Evolutionary conservation across 306 rosid genomes (phyloP).

Genomic region (Pyrus bretschneideri): DNA sequence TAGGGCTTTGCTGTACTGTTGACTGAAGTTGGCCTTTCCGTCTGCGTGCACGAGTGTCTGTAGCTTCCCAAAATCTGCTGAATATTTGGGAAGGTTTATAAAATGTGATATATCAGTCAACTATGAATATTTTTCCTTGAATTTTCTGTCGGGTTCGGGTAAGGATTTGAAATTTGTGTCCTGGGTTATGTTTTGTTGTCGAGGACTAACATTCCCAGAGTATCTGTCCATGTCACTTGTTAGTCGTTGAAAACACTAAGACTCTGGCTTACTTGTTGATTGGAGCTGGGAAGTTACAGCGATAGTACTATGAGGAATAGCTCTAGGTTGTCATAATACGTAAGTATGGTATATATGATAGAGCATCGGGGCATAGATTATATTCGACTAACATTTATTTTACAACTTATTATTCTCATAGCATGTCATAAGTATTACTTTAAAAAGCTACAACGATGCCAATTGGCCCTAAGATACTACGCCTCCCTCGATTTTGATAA

Average conservation of each 20-base stretch:
- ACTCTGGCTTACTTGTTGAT: neutral
- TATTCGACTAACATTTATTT: too few relatives aligned
- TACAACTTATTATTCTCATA: too few relatives aligned
- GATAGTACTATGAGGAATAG: neutral
- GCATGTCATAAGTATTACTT: too few relatives aligned
- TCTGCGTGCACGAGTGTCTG: neutral
- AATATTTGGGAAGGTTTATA: neutral
- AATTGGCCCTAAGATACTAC: conserved; percentile 10
- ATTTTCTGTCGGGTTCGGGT: neutral
- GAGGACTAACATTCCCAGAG: neutral
- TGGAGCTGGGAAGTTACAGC: neutral
- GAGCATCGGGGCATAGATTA: too few relatives aligned
- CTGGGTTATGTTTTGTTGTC: too few relatives aligned
- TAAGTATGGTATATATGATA: too few relatives aligned
- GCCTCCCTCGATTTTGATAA: conserved; percentile 24
- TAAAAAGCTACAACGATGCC: too few relatives aligned
- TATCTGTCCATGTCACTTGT: neutral
- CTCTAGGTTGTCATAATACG: too few relatives aligned
- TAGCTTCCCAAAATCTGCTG: neutral
- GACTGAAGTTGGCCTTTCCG: neutral
- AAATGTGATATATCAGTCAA: neutral
- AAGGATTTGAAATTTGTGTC: neutral
- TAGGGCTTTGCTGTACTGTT: neutral
- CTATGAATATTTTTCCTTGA: neutral
- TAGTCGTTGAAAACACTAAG: neutral